Evolutionary conservation across 352 stramenopile genomes (phyloP), one percentile per base, ranked within the genome.

Genomic region (Globisporangium abappressorium): DNA sequence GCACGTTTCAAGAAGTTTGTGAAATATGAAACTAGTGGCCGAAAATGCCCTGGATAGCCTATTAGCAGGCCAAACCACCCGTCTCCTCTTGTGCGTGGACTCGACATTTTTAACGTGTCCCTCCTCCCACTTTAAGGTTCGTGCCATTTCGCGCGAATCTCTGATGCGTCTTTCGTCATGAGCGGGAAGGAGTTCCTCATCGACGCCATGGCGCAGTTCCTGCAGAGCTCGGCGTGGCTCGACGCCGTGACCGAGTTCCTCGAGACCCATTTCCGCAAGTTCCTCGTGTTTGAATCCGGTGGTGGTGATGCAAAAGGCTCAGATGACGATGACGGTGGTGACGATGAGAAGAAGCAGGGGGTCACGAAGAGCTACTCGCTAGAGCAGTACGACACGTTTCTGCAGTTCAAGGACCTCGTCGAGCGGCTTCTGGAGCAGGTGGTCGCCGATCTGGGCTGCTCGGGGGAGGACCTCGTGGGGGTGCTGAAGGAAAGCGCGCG

Each of bases 171-270:
- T 12, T n/a, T 58, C 12, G 53, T 6, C 6, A 36, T 81, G 75
- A 68, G 67, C 36, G 74, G 84, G n/a, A 90, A 88, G 53, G 80
- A 83, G 18, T 94, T 94, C 66, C 68, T 94, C 41, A 70, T 94
- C 55, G 85, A 92, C 63, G 85, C 84, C 0, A 78, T 91, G 36
- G 80, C 78, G 60, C 78, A 94, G 70, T 94, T 91, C 62, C 65
- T 94, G 43, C 76, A 91, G 70, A 81, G 79, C 24, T 66, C 61
- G 11, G 55, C 7, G 59, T 92, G 85, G 85, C 71, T 82, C 8
- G 70, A 89, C 34, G 66, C 72, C 0, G 72, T 94, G 22, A 77
- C 65, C 1, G 67, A 69, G 28, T 94, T 92, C 66, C 71, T 94
- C 26, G 71, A 85, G 57, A 63, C 61, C n/a, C 74, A 94, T 55